Base-by-base conservation (phyloP, 1,284 basidiomycete species). In the Marasmius fiardii region DNA sequence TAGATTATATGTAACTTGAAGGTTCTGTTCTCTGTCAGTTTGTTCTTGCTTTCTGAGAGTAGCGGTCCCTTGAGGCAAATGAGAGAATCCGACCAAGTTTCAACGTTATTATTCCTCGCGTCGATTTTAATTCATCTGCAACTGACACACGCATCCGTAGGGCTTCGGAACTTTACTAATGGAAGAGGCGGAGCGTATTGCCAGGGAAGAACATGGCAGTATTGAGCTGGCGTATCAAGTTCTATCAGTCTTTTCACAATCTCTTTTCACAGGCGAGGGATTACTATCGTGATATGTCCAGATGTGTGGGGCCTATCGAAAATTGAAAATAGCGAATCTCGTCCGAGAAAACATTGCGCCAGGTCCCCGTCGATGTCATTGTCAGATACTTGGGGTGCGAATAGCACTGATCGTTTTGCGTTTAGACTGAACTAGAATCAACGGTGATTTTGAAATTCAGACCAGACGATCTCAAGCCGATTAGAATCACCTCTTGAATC, bases 171-270 rank as follows among this genome's bases (percentile, higher is more conserved):
- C 95, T 24, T 70, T 99, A 58, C 75, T 99, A 58, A 99, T 99
- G 97, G 97, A 99, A 71, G 96, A 99, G 75, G 97, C 97, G 1
- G 97, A 99, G 72, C 81, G 94, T 60, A 99, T 99, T 74, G 95
- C 97, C n/a, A 79, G 89, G 60, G 96, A 98, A 65, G 97, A 99
- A 69, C 97, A 99, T 69, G 95, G 93, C 1, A 97, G 93, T 69
- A 74, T 87, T 56, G 96, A 96, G 73, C 74, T 99, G 35, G 97
- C 93, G 16, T 18, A 52, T 34, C 18, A 14, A 24, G 51, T 39
- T 43, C 51, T 24, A 6, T 37, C 26, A 35, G 10, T 34, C 20
- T 16, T 55, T 31, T 60, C 52, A 53, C 43, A 56, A 47, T 34
- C 21, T 56, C 26, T 11, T 51, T 16, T 6, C 57, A 34, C 61